phyloP scores from a whole-genome alignment of 1,284 basidiomycete genomes.

The Cryptococcus neoformans region DNA sequence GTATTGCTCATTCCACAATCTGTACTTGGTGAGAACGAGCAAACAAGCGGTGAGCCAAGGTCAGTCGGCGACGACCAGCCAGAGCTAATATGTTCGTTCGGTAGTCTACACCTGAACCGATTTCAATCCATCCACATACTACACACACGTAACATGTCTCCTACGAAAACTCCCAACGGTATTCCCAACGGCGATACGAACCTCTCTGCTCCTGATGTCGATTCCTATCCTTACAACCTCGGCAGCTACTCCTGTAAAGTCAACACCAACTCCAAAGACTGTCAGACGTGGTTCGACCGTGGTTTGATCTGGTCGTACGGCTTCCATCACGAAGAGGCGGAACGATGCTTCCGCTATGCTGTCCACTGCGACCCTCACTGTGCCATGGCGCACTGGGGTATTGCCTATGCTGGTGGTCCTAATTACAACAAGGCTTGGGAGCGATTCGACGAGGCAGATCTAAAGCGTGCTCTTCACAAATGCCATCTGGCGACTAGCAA shows the following conservation, averaged over 20 bases:
- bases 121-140: no score
- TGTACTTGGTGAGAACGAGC: no score
- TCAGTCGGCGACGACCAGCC: no score
- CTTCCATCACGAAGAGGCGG: conserved; percentile 41
- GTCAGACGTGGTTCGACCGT: conserved; percentile 42
- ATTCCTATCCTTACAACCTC: conserved; percentile 16
- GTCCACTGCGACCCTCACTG: conserved; percentile 24
- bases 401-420: conserved; percentile 37
- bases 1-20: no score
- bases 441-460: conserved; percentile 16
- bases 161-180: no score
- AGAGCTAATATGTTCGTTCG: no score
- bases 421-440: conserved; percentile 46
- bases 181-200: no score
- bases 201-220: no score
- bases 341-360: conserved; percentile 32
- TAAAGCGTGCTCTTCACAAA: conserved; percentile 6
- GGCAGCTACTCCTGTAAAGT: conserved; percentile 19
- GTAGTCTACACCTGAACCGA: no score
- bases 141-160: no score
- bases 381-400: conserved; percentile 40
- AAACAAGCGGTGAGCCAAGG: no score
- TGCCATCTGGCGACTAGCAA: not conserved
- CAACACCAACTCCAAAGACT: conserved; percentile 22
- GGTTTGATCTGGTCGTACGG: conserved; percentile 39